phyloP scores from a whole-genome alignment of 306 rosid species.

The Hippophae rhamnoides region DNA sequence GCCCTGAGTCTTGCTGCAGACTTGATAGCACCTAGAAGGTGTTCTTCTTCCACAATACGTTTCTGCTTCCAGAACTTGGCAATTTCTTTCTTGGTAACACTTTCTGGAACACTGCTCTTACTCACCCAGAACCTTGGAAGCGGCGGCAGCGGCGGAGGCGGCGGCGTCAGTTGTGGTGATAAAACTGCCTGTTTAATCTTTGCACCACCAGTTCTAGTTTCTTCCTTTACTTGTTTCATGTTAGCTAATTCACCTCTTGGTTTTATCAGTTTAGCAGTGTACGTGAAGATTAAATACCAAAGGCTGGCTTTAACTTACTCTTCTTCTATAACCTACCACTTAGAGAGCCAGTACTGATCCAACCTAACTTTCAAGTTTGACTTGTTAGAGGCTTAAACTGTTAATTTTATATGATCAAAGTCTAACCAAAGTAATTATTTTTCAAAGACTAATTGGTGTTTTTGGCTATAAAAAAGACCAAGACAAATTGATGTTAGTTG shows the following conservation, averaged over 20 bases:
- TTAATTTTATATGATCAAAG: too few relatives aligned
- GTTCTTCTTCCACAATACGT: constrained; percentile 55
- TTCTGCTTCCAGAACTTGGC: constrained; percentile 73
- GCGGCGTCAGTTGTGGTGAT: neutral
- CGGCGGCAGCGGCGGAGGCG: constrained; percentile 42
- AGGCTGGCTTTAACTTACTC: neutral
- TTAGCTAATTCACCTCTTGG: neutral
- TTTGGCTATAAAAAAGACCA: too few relatives aligned
- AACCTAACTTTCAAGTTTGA: constrained; percentile 35
- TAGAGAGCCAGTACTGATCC: constrained; percentile 26
- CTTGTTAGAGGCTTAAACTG: too few relatives aligned
- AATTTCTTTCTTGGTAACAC: constrained; percentile 66
- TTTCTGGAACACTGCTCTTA: constrained; percentile 19
- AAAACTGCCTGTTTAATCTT: constrained; percentile 19
- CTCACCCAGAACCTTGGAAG: constrained; percentile 30
- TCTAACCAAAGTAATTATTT: too few relatives aligned
- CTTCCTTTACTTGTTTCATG: constrained; percentile 24
- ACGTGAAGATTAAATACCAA: constrained; percentile 4
- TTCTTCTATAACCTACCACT: constrained; percentile 8
- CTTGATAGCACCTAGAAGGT: constrained; percentile 72
- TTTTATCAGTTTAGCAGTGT: constrained; percentile 3
- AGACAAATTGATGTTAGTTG: too few relatives aligned
- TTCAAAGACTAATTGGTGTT: too few relatives aligned
- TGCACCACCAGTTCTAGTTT: constrained; percentile 8
- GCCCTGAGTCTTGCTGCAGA: constrained; percentile 68